Evolutionary conservation across 257 asterid genomes (phyloP), one percentile per base, ranked within the genome.

Genomic region (Ophiorrhiza pumila): DNA sequence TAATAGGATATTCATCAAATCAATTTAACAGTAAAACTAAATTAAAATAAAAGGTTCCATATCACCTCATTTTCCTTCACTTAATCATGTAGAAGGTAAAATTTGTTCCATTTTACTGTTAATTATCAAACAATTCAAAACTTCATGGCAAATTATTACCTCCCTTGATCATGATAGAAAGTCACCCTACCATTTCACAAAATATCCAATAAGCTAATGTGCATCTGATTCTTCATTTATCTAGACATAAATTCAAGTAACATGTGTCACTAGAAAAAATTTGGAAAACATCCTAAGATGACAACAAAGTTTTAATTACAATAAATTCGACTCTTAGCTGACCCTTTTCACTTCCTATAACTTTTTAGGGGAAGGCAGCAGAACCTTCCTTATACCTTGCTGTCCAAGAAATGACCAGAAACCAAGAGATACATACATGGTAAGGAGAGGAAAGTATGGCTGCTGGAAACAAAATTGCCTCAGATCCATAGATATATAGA

Each of bases 401-500:
- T 56, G 0, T 23, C 11, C 3, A 25, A 8, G 3, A n/a, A 56
- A 27, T 56, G 18, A 25, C 35, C 20, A 31, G 27, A 25, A 56
- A 56, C 1, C 12, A 17, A 23, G 23, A 7, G 10, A n/a, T 2
- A 11, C 8, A 15, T 7, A 17, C 0, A 27, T 7, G 11, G 2
- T 20, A 77, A 68, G 62, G 55, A 45, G 41, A 74, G 27, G 72
- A 42, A 58, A 56, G 69, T 64, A 57, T 41, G 69, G 69, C 32
- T 11, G 12, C 53, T 20, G 37, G 10, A 63, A 42, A 65, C 31
- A 17, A 34, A 4, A 20, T 18, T 25, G 34, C 43, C 32, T 27
- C 18, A n/a, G 35, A 69, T 35, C 4, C 7, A 52, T 10, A 52
- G 20, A 17, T 39, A 2, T 34, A 29, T 20, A n/a, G 20, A 32